Base-by-base conservation (phyloP, 176 grass and related monocot genomes). In the Bolboschoenus planiculmis region DNA sequence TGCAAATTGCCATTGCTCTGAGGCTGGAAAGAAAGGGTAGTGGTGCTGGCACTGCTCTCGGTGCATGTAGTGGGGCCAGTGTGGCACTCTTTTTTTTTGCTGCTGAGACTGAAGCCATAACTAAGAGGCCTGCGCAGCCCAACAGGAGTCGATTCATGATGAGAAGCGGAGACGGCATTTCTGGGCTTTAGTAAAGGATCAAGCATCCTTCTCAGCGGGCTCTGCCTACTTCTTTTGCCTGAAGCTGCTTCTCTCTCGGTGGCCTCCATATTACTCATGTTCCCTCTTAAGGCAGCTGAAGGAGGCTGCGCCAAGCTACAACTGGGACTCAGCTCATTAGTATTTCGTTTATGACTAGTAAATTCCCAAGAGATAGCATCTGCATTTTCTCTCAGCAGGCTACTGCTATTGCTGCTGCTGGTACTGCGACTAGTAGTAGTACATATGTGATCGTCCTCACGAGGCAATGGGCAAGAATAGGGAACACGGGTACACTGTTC, bases 171-270 rank as follows among this genome's bases (percentile, higher is more conserved):
- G 54, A 73, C 75, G 15, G 62, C 10, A 83, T 88, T 87, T 47
- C 84, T 93, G 65, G 96, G 84, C 53, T 87, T 96, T 62, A 99
- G 86, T 61, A 99, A 81, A 87, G 97, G 91, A 87, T 99, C 91
- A 27, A 96, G 82, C 89, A 99, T 91, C 72, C 93, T 95, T 88
- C 93, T 93, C 39, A 96, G 83, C 27, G 97, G 97, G 77, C 97
- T 93, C n/a, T 88, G 93, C 54, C 92, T 86, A 4, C 89, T 77
- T 90, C 78, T 93, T 71, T 86, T 87, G 71, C 74, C 91, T 86
- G 84, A 86, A 53, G 83, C 21, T 85, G 83, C 26, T 77, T 51
- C 80, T 82, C 37, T 82, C 87, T 62, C 85, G 2, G 44, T 16
- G 2, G 44, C 89, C 44, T 93, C 85, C 78, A 81, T 85, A 55